Percentiles rank a stretch among this genome's conserved stretches.
Conservation (phyloP, 2,329 filamentous ascomycete genomes). For the Nemania bipapillata region DNA sequence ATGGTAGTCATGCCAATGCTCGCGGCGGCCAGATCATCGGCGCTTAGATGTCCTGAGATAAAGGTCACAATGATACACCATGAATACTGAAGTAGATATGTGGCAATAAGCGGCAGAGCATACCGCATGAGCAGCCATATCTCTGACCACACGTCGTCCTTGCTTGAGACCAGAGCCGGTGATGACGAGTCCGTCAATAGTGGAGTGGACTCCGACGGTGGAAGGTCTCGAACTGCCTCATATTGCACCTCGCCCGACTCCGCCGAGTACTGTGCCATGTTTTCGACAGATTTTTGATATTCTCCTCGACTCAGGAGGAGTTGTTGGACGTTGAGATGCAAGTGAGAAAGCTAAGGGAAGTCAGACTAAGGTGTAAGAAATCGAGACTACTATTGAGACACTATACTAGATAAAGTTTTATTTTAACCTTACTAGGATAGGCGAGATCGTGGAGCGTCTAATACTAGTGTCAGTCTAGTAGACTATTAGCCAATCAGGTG, state of each 20-base stretch:
- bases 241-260: slow-evolving; percentile 3
- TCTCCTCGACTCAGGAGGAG: neutral
- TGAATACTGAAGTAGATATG: slow-evolving; percentile 65
- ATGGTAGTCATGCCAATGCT: slow-evolving; percentile 64
- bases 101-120: slow-evolving; percentile 62
- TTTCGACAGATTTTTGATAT: neutral
- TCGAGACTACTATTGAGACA: neutral
- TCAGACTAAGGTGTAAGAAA: neutral
- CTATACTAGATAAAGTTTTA: neutral
- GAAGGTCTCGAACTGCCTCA: slow-evolving; percentile 7
- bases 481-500: slow-evolving; percentile 4
- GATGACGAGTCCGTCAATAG: slow-evolving; percentile 37
- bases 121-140: slow-evolving; percentile 52
- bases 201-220: slow-evolving; percentile 40
- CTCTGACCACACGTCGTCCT: slow-evolving; percentile 41
- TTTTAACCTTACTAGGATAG: slow-evolving; percentile 9
- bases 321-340: neutral
- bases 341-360: neutral
- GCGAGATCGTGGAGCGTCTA: slow-evolving; percentile 5
- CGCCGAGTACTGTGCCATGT: slow-evolving; percentile 1
- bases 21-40: slow-evolving; percentile 63
- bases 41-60: slow-evolving; percentile 63
- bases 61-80: slow-evolving; percentile 64
- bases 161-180: slow-evolving; percentile 16
- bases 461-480: neutral